Conservation (phyloP, 768 basidiomycete genomes). For the Hypholoma fasciculare region DNA sequence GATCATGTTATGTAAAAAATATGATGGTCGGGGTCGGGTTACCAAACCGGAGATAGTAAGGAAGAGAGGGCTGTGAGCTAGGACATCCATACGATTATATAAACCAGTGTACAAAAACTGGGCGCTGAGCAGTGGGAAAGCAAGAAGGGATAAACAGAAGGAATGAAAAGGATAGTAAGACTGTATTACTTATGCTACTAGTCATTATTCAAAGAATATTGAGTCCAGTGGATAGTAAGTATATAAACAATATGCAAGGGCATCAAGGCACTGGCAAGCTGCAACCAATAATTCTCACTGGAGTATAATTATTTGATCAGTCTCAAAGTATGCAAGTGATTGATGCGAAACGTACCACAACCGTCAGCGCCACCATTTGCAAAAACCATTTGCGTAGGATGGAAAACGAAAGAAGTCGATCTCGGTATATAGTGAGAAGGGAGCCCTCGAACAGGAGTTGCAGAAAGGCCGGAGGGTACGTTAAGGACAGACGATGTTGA, state of each 20-base stretch:
- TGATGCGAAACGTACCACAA: conserved; percentile 36
- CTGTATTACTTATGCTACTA: not conserved
- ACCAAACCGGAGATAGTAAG: too few relatives aligned
- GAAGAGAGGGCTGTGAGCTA: too few relatives aligned
- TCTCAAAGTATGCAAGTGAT: not conserved
- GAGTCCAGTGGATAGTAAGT: not conserved
- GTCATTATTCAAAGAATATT: not conserved
- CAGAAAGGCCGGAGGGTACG: conserved; percentile 54
- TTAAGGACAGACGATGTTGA: conserved; percentile 43
- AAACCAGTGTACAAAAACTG: not conserved
- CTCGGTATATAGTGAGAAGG: conserved; percentile 64
- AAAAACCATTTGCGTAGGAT: conserved; percentile 85
- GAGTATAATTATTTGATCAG: not conserved
- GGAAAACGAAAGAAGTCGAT: conserved; percentile 70
- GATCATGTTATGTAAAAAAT: too few relatives aligned
- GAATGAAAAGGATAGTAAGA: not conserved
- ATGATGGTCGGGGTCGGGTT: too few relatives aligned
- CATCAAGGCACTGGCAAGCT: not conserved
- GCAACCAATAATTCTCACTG: conserved; percentile 5
- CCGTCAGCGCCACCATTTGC: conserved; percentile 76
- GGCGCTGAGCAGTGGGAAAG: not conserved
- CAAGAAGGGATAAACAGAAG: not conserved
- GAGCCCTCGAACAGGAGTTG: conserved; percentile 52
- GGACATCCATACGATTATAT: not conserved
- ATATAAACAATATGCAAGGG: not conserved